These are phyloP conservation scores for Echium plantagineum DNA, from an alignment of 257 asterid species.

Conservation along the genomic window DNA sequence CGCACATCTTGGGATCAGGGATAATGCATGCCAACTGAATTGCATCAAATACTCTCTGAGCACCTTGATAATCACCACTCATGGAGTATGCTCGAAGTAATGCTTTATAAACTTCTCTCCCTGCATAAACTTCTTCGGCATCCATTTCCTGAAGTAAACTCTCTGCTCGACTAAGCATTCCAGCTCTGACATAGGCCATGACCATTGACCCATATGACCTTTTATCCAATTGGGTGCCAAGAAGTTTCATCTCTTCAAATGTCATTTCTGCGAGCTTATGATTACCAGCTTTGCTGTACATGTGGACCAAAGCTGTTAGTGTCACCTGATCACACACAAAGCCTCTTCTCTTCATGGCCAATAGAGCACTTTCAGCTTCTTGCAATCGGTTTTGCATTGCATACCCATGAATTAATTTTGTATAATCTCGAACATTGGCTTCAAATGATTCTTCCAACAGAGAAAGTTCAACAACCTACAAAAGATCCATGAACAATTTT, in stretches of 20 bases:
- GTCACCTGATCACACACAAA: conserved; percentile 68
- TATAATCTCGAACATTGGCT: conserved; percentile 67
- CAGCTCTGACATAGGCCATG: conserved; percentile 86
- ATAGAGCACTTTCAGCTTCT: conserved; percentile 55
- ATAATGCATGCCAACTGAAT: conserved; percentile 63
- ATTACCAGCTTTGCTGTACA: conserved; percentile 90
- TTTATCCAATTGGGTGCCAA: conserved; percentile 56
- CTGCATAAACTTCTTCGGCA: conserved; percentile 50
- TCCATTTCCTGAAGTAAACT: conserved; percentile 58
- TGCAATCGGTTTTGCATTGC: conserved; percentile 45
- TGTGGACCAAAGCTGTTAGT: conserved; percentile 65
- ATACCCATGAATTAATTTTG: conserved; percentile 57
- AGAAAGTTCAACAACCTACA: conserved; percentile 62
- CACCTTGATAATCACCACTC: conserved; percentile 58
- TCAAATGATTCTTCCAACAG: conserved; percentile 69
- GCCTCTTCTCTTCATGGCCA: conserved; percentile 57
- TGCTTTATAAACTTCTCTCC: conserved; percentile 82
- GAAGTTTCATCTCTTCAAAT: conserved; percentile 73
- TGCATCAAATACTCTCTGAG: conserved; percentile 67
- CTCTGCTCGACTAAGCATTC: conserved; percentile 44
- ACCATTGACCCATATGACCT: conserved; percentile 85
- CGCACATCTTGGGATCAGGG: conserved; percentile 70
- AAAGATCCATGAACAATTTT: conserved; percentile 4
- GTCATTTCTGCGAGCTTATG: conserved; percentile 47
- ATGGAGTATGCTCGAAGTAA: conserved; percentile 73